Evolutionary conservation across 352 stramenopile genomes (phyloP), one percentile per base, ranked within the genome.

Genomic region (Phytophthora litchii): DNA sequence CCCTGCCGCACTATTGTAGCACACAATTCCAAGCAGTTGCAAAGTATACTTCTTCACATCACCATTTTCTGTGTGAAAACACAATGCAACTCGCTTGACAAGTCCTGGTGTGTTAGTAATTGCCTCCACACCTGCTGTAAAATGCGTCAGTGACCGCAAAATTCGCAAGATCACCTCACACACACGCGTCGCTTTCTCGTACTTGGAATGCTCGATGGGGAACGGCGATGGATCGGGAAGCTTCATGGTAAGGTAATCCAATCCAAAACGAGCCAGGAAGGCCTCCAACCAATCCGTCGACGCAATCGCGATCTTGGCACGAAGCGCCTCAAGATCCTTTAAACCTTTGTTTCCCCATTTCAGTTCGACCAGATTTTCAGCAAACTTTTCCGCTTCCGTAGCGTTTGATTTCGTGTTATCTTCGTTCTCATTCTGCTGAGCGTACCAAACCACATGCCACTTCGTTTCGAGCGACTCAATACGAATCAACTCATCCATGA

Each of bases 221-320:
- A 92, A 94, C 8, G 85, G 85, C 7, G 85, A 92, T 34, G 85
- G 81, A 27, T 94, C 83, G 0, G 85, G 85, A 13, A 94, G 73
- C 63, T 94, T 94, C 83, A 92, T 94, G 0, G 85, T 90, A 23
- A 94, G 60, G 42, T 94, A 94, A 23, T 94, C 85, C 29, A 94
- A 72, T 1, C 85, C 85, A 46, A 92, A 94, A 42, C 79, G 72
- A 7, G 63, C 70, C 10, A 94, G 48, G 42, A 94, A 94, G 27
- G 79, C 64, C 42, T 92, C 85, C 19, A 89, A 72, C 85, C 85
- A 94, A 54, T 94, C 85, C 4, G 80, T 72, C 7, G 85, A 92
- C 11, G 74, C 73, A 2, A 80, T 72, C 4, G 81, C 71, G 20
- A 94, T 88, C 59, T 92, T 92, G 43, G 68, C 78, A 37, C 77